These are phyloP conservation scores for Didymella pomorum DNA, from an alignment of 2,329 filamentous ascomycete genomes.

Conservation along the genomic window DNA sequence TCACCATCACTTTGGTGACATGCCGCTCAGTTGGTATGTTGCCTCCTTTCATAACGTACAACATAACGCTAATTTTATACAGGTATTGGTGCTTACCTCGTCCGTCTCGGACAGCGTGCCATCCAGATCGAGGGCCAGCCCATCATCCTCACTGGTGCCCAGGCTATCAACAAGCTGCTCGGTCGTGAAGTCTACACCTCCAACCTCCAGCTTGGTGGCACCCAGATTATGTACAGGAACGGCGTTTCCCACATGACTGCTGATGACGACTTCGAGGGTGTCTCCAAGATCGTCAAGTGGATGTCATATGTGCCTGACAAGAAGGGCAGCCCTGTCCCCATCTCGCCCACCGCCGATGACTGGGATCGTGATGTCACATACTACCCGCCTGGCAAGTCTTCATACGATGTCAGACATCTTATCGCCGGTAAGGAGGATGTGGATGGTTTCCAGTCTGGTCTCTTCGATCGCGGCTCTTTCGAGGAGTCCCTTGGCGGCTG, in stretches of 20 bases:
- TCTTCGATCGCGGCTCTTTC: slow-evolving; percentile 97
- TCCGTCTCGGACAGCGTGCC: slow-evolving; percentile 96
- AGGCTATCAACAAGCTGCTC: slow-evolving; percentile 96
- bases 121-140: slow-evolving; percentile 99
- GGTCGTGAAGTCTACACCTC: slow-evolving; percentile 99
- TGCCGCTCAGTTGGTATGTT: slow-evolving; percentile 89
- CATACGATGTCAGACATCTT: slow-evolving; percentile 93
- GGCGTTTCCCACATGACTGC: slow-evolving; percentile 99
- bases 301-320: slow-evolving; percentile 96
- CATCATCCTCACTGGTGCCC: slow-evolving; percentile 97
- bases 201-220: slow-evolving; percentile 98
- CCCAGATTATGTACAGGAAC: slow-evolving; percentile 99
- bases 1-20: slow-evolving; percentile 96
- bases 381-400: slow-evolving; percentile 79
- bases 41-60: neutral
- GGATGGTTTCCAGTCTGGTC: slow-evolving; percentile 84
- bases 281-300: slow-evolving; percentile 98
- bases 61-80: slow-evolving; percentile 45
- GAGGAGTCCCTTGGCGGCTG: slow-evolving; percentile 96
- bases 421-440: slow-evolving; percentile 88
- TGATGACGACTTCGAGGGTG: slow-evolving; percentile 95
- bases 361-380: slow-evolving; percentile 95
- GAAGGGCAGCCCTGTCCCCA: slow-evolving; percentile 91
- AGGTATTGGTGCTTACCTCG: slow-evolving; percentile 97
- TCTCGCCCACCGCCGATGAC: slow-evolving; percentile 81